Base-by-base conservation (phyloP, 2,329 filamentous ascomycete genomes). In the Beauveria scarabaeidicola region DNA sequence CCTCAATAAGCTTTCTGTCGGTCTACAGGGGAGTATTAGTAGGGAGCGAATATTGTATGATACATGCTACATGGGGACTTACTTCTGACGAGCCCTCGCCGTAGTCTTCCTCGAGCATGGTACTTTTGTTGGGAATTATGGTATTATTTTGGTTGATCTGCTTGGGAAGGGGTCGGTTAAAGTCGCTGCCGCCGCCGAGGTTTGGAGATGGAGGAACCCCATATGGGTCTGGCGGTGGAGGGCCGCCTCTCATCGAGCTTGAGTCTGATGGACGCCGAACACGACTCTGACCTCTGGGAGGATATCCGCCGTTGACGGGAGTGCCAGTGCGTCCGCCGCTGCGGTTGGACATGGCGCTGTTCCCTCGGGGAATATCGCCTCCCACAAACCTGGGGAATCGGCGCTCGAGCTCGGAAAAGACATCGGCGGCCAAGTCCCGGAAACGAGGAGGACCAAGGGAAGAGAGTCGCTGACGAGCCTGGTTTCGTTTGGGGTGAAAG, bases 401-500 rank as follows among this genome's bases (percentile, higher is more conserved):
- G 63, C 94, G 82, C 73, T 97, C 94, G 62, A 97, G 77, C 72
- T 99, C 94, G 74, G 90, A 95, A 70, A 94, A 97, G 19, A 99
- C 93, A 74, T 99, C 94, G 46, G 91, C 96, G 10, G 91, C 93
- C 7, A 99, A 80, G 69, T 97, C 92, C 66, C 90, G 84, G 70
- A 99, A 99, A 61, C 93, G 82, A 27, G 90, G 87, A 23, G 89
- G 86, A 3, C 91, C 91, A 15, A 99, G 82, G 0, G 92, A 96
- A 0, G 91, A 93, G 21, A 99, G 83, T 72, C 96, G 95, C 73
- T 97, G 91, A 44, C 94, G 85, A n/a, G 94, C 94, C 72, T 97
- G 92, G 70, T 99, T 99, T 63, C 94, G 88, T 75, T 97, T 99
- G 2, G 92, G 91, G 73, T 99, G 94, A 74, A 97, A 97, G 64